phyloP scores from a whole-genome alignment of 140 eudicot genomes.

The Oenanthe javanica region DNA sequence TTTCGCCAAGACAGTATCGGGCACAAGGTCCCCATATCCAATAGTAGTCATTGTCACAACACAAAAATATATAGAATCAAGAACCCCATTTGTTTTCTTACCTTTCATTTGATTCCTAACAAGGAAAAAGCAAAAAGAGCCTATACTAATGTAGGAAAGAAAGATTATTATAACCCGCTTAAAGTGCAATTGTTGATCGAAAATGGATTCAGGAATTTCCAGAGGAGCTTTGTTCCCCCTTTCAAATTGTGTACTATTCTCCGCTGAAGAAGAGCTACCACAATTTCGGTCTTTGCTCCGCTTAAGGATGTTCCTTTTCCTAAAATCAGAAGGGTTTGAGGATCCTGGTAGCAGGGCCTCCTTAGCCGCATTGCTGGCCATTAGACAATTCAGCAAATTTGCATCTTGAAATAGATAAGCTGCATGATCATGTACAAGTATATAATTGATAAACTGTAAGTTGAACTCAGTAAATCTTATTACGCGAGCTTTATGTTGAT shows the following conservation, averaged over 20 bases:
- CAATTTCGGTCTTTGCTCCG: conserved; percentile 18
- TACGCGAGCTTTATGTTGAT: neutral
- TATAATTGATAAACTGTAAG: too few species aligned
- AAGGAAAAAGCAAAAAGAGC: conserved; percentile 47
- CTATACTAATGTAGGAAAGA: conserved; percentile 37
- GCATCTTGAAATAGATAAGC: neutral
- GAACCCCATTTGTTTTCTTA: conserved; percentile 43
- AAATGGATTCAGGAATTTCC: conserved; percentile 18
- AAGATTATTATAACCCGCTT: conserved; percentile 31
- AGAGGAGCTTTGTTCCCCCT: neutral
- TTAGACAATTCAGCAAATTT: neutral
- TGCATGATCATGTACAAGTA: neutral
- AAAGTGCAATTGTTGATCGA: conserved; percentile 17
- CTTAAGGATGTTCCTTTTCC: conserved; percentile 18
- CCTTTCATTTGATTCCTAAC: conserved; percentile 60
- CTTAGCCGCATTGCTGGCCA: conserved; percentile 33
- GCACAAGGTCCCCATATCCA: conserved; percentile 85
- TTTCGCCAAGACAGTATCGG: conserved; percentile 46
- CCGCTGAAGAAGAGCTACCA: conserved; percentile 14
- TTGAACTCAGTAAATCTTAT: neutral
- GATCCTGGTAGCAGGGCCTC: conserved; percentile 38
- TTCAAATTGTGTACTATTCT: conserved; percentile 7
- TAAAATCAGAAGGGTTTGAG: conserved; percentile 2
- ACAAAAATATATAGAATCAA: conserved; percentile 67
- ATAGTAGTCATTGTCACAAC: conserved; percentile 86